Conservation (phyloP, 1,284 basidiomycete genomes). For the Trichosporon asahii region DNA sequence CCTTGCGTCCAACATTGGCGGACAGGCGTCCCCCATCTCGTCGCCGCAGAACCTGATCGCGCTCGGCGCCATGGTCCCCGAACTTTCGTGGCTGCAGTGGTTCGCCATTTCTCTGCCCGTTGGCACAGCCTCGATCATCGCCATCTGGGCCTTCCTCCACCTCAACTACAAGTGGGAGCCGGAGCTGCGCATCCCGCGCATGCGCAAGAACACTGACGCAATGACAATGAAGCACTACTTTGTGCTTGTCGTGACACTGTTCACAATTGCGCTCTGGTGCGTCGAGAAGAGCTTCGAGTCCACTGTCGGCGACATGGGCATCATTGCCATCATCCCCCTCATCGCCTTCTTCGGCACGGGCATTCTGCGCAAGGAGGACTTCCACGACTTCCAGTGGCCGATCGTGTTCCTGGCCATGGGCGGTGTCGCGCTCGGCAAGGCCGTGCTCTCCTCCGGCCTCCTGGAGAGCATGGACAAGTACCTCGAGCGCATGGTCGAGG, state of each 20-base stretch:
- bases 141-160: slow-evolving; percentile 89
- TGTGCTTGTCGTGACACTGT: slow-evolving; percentile 78
- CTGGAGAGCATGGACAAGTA: slow-evolving; percentile 70
- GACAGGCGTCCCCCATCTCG: slow-evolving; percentile 84
- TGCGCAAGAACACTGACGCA: slow-evolving; percentile 71
- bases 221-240: slow-evolving; percentile 87
- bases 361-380: slow-evolving; percentile 92
- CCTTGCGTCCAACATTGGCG: slow-evolving; percentile 96
- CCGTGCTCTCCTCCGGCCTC: slow-evolving; percentile 84
- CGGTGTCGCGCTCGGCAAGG: slow-evolving; percentile 92
- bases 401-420: slow-evolving; percentile 97
- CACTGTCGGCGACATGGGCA: slow-evolving; percentile 90
- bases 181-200: slow-evolving; percentile 75
- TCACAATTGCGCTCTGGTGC: slow-evolving; percentile 90
- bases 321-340: slow-evolving; percentile 91
- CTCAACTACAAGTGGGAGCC: slow-evolving; percentile 80
- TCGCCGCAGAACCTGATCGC: slow-evolving; percentile 98
- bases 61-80: slow-evolving; percentile 78
- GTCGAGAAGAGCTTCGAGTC: slow-evolving; percentile 76
- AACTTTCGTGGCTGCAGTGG: slow-evolving; percentile 87
- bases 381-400: slow-evolving; percentile 90
- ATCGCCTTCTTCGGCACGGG: slow-evolving; percentile 93
- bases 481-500: slow-evolving; percentile 68
- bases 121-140: slow-evolving; percentile 73
- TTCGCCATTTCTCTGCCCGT: slow-evolving; percentile 92